Base-by-base conservation (phyloP, 768 basidiomycete genomes). In the Lactifluus piperatus region DNA sequence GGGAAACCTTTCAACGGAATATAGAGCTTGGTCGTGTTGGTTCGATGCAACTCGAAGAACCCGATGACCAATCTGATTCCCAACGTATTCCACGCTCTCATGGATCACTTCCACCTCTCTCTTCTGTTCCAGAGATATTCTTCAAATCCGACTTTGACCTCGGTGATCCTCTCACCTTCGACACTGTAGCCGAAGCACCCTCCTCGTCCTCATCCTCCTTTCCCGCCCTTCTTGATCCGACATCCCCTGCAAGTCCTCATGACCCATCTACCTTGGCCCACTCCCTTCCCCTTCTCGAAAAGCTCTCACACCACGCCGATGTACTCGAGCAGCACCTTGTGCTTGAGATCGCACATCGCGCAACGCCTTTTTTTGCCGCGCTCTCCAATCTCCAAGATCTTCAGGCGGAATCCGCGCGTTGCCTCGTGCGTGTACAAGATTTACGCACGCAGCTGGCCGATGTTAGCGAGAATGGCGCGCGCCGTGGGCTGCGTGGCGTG, bases 301-400 rank as follows among this genome's bases (percentile, higher is more conserved):
- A 84, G 66, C 83, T 97, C 62, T 94, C 93, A 10, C 86, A 91
- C 56, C 87, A 95, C 67, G 86, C 94, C 2, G 97, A 97, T 69
- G 88, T 88, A 0, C 82, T 98, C 62, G 97, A 99, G 69, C 85
- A 92, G 60, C 95, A 99, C 71, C 87, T 99, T 56, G 82, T 94
- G 4, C 84, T 84, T 60, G 97, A 98, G 72, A 94, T 99, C 46
- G 88, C 88, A 9, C 75, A 88, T 10, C 87, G 95, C 14, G 91
- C 94, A 0, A 81, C 90, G 0, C 92, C 93, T 1, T 99, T 99
- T 80, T 99, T 98, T 67, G 87, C 94, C 5, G 97, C 97, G 7
- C 81, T 99, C 37, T 82, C 92, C 7, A 99, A 99, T 71, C 77
- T 99, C 8, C 90, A 97, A 67, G 88, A 92, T 62, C 81, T 99